A percentile compares a stretch with the other conserved stretches of the same genome.
These are phyloP conservation scores for Xylaria sp. DNA, from an alignment of 2,329 filamentous ascomycete species.

Conservation along the genomic window DNA sequence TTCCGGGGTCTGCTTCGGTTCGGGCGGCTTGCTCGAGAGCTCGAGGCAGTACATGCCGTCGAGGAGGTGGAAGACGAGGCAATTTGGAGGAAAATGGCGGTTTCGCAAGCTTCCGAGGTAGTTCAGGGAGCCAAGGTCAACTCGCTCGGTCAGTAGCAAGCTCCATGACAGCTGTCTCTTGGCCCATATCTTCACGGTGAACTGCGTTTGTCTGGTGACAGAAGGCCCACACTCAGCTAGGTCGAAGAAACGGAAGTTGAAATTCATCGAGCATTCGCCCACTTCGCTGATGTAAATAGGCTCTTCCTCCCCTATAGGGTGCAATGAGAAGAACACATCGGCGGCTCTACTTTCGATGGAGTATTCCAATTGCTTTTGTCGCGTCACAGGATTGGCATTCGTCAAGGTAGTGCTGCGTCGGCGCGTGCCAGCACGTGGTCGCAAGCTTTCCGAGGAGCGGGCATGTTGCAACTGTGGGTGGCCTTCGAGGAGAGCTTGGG, in stretches of 20 bases:
- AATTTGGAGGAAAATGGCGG: constrained; percentile 78
- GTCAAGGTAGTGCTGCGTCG: constrained; percentile 54
- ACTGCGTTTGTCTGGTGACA: constrained; percentile 65
- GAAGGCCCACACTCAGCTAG: constrained; percentile 64
- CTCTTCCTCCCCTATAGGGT: constrained; percentile 65
- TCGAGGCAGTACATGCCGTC: constrained; percentile 88
- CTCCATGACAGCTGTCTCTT: constrained; percentile 56
- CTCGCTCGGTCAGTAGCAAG: constrained; percentile 70
- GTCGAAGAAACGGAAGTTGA: constrained; percentile 85
- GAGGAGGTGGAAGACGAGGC: constrained; percentile 79
- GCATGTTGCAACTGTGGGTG: constrained; percentile 55
- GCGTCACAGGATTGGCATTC: constrained; percentile 47
- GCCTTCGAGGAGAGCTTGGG: constrained; percentile 52
- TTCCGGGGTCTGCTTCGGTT: constrained; percentile 55
- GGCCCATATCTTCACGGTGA: constrained; percentile 78
- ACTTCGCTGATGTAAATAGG: constrained; percentile 92
- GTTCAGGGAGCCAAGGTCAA: constrained; percentile 74
- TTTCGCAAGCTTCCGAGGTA: constrained; percentile 75
- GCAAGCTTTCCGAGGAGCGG: constrained; percentile 56
- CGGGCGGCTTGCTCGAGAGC: constrained; percentile 55
- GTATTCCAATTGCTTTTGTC: constrained; percentile 78
- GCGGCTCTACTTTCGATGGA: constrained; percentile 72
- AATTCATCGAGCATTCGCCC: constrained; percentile 80
- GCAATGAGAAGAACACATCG: constrained; percentile 88
- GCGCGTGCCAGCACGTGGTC: constrained; percentile 42